phyloP scores from a whole-genome alignment of 352 stramenopile species.

The Phytophthora niederhauseri region DNA sequence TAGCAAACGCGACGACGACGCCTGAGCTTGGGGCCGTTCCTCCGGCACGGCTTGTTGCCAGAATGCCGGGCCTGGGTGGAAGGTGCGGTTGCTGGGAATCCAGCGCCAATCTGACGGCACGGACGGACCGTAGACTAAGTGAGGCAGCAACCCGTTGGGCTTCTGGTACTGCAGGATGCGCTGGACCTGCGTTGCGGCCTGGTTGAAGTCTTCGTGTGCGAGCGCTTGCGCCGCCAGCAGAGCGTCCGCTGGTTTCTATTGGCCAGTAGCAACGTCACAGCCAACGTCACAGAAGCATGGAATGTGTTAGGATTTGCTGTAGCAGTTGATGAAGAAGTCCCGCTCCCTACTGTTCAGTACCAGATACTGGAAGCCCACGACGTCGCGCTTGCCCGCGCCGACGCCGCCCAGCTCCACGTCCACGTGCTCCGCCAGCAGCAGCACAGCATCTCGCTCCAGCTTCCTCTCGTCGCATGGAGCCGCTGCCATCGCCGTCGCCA shows the following conservation, averaged over 20 bases:
- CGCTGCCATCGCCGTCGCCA: slow-evolving; percentile 2
- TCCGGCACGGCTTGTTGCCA: slow-evolving; percentile 33
- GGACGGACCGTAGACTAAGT: slow-evolving; percentile 80
- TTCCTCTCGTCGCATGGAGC: slow-evolving; percentile 51
- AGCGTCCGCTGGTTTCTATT: slow-evolving; percentile 73
- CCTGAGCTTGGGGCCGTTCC: neutral
- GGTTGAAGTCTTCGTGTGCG: slow-evolving; percentile 76
- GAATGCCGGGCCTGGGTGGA: slow-evolving; percentile 80
- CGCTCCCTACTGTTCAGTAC: slow-evolving; percentile 25
- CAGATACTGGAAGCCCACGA: slow-evolving; percentile 82
- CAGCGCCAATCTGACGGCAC: slow-evolving; percentile 54
- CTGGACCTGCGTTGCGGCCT: slow-evolving; percentile 66
- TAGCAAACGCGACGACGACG: slow-evolving; percentile 11
- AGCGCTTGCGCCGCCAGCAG: slow-evolving; percentile 81
- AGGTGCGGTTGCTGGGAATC: slow-evolving; percentile 74
- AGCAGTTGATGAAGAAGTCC: neutral
- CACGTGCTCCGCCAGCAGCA: slow-evolving; percentile 50
- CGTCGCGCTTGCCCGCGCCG: slow-evolving; percentile 43
- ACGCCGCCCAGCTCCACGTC: slow-evolving; percentile 80
- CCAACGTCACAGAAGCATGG: neutral
- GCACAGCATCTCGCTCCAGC: slow-evolving; percentile 51
- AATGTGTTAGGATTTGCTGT: neutral
- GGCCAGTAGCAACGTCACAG: neutral
- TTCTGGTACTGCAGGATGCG: slow-evolving; percentile 69
- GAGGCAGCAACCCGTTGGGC: slow-evolving; percentile 59